Evolutionary conservation across 2,329 filamentous ascomycete species (phyloP).

Genomic region (Aureobasidium zeae): DNA sequence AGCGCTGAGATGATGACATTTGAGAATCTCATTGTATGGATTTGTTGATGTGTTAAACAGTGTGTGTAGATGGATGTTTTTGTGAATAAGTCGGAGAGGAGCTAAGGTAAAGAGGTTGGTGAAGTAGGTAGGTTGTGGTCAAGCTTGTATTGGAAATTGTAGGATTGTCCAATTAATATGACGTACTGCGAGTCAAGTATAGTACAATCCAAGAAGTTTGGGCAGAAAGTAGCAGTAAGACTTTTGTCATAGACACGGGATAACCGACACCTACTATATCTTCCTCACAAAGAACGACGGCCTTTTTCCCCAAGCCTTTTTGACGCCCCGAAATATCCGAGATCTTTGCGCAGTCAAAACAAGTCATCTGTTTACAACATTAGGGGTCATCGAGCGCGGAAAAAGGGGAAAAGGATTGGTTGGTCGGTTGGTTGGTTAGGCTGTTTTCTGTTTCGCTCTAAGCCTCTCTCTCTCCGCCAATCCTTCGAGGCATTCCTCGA

Average conservation of each 20-base stretch:
- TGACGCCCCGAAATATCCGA: slow-evolving; percentile 2
- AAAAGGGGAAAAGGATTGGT: neutral
- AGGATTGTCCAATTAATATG: neutral
- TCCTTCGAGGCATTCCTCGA: neutral
- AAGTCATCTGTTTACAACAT: no score
- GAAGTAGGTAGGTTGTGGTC: neutral
- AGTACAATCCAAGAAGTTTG: no score
- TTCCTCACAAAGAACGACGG: no score
- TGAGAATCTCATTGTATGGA: slow-evolving; percentile 13
- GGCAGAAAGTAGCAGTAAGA: neutral
- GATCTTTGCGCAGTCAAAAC: slow-evolving; percentile 1
- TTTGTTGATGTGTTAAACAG: no score
- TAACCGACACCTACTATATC: slow-evolving; percentile 1
- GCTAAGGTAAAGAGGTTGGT: neutral
- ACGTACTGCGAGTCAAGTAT: neutral
- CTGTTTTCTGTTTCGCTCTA: no score
- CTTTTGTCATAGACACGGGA: slow-evolving; percentile 2
- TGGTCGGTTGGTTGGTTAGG: no score
- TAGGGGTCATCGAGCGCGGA: slow-evolving; percentile 13
- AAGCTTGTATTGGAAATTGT: neutral
- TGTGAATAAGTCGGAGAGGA: neutral
- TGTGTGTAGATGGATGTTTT: neutral
- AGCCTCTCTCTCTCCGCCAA: neutral
- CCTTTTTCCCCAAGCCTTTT: slow-evolving; percentile 2
- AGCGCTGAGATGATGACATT: slow-evolving; percentile 3